Evolutionary conservation across 805 yeast species (phyloP), one percentile per base, ranked within the genome.

Genomic region (Cyberlindnera americana): DNA sequence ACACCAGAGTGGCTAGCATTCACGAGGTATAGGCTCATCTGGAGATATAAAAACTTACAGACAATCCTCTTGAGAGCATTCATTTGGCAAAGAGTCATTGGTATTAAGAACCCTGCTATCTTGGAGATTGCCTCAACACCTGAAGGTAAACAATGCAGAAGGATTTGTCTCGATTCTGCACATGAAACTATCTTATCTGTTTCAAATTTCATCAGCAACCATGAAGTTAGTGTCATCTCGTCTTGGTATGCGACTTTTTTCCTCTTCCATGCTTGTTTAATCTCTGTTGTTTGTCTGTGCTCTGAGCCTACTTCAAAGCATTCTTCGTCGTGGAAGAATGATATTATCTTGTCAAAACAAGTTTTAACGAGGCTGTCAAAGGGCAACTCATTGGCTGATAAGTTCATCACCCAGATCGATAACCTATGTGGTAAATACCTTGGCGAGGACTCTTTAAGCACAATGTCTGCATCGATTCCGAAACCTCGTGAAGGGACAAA

Each of bases 241-340:
- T 70, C 75, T 19, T 80, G 86, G 86, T 75, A 78, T 57, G 75
- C 82, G 5, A 73, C 78, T 0, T 80, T 76, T 52, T 81, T 76
- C 55, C 47, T 78, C 12, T 78, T 79, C 59, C 84, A 80, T 54
- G 83, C 85, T 2, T 71, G 75, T 5, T 59, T 80, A 40, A 74
- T 80, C 35, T 78, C 81, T 8, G 67, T 78, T 37, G 72, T 75
- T 9, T 74, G 78, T 48, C 54, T 72, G 14, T 70, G 77, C 43
- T 67, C 78, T 9, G 79, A 76, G 39, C 72, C 77, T 6, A 50
- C 52, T 5, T 69, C 77, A 12, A 65, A 69, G 35, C 68, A 70
- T 48, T 64, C 75, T 2, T 38, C 37, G 4, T 57, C 56, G 12
- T 75, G 81, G 81, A 56, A 49, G 45, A 54, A 57, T 11, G 73